Base-by-base conservation (phyloP, 257 asterid species). In the Apocynum venetum region DNA sequence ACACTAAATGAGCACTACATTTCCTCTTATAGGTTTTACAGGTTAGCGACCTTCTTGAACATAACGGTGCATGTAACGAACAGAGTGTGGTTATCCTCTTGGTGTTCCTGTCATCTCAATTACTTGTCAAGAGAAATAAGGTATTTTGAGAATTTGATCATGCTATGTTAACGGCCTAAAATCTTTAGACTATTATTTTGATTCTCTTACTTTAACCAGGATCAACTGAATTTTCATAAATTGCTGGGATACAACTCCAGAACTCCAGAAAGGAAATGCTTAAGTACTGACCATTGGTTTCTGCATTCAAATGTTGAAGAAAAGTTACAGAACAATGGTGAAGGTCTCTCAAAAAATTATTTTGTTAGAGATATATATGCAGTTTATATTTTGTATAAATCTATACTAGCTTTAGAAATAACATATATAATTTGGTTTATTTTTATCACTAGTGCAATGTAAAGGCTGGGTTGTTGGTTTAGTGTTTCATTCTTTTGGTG, bases 91-190 rank as follows among this genome's bases (percentile, higher is more conserved):
- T 93, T 61, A 90, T 93, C 77, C 97, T 96, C 71, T 82, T 91
- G 94, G 98, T 88, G 85, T 96, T 93, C 82, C 91, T 96, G 79
- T 91, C 97, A 60, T 91, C 87, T 88, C 99, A 96, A 80, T 91
- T 96, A 61, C 93, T 96, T 73, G 99, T 91, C 59, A 96, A 90
- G 78, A 88, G 93, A 88, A 96, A 96, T 78, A 86, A 66, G 97
- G 99, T 96, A 86, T 63, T 55, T 72, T 71, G n/a, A 43, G 59
- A 83, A 64, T 66, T 82, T 74, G 53, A 19, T 56, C 43, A 73
- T 64, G 41, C 8, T 74, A 19, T 49, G 43, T 20, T 43, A 79
- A 69, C 14, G 55, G 78, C 73, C 75, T 47, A 64, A 64, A 12
- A 48, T 46, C 49, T 67, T 71, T 63, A 55, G 68, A 71, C 46